These are phyloP conservation scores for Ophiostoma pallidulum DNA, from an alignment of 2,329 filamentous ascomycete species.

Conservation along the genomic window DNA sequence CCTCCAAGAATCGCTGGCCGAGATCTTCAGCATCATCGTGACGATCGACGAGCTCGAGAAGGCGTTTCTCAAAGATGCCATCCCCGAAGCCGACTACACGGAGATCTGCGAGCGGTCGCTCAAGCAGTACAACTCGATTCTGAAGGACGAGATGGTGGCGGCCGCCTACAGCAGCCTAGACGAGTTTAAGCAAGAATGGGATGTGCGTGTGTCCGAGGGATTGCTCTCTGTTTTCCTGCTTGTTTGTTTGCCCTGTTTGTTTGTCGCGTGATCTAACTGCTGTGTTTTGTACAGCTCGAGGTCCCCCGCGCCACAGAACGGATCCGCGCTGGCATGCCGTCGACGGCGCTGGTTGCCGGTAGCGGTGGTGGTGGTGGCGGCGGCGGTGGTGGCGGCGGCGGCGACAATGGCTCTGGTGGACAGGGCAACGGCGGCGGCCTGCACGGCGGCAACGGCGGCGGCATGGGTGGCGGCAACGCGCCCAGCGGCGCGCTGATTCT, in stretches of 20 bases:
- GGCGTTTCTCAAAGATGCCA: slow-evolving; percentile 91
- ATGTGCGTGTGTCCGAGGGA: too few species aligned
- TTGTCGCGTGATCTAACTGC: too few species aligned
- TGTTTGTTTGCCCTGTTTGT: too few species aligned
- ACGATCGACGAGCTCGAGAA: slow-evolving; percentile 94
- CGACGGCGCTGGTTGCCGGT: slow-evolving; percentile 56
- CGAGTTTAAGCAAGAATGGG: slow-evolving; percentile 84
- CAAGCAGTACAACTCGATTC: slow-evolving; percentile 92
- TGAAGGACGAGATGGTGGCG: slow-evolving; percentile 86
- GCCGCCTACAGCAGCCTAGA: slow-evolving; percentile 80
- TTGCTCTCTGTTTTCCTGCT: too few species aligned
- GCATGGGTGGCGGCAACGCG: slow-evolving; percentile 31
- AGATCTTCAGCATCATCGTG: slow-evolving; percentile 95
- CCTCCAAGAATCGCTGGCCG: slow-evolving; percentile 88
- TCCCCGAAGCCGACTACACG: slow-evolving; percentile 85
- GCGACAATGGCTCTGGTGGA: slow-evolving; percentile 17
- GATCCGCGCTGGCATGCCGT: slow-evolving; percentile 83
- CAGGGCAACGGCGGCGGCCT: slow-evolving; percentile 53
- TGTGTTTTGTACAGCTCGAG: slow-evolving; percentile 56
- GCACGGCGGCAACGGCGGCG: slow-evolving; percentile 44
- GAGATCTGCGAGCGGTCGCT: slow-evolving; percentile 90
- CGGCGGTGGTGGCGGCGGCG: slow-evolving; percentile 35
- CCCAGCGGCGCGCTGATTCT: slow-evolving; percentile 62
- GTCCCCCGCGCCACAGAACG: slow-evolving; percentile 90
- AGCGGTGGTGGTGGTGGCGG: slow-evolving; percentile 30